A percentile compares a stretch with the other conserved stretches of the same genome.
Evolutionary conservation across 2,329 filamentous ascomycete genomes (phyloP).

Genomic region (Colletotrichum camelliae): DNA sequence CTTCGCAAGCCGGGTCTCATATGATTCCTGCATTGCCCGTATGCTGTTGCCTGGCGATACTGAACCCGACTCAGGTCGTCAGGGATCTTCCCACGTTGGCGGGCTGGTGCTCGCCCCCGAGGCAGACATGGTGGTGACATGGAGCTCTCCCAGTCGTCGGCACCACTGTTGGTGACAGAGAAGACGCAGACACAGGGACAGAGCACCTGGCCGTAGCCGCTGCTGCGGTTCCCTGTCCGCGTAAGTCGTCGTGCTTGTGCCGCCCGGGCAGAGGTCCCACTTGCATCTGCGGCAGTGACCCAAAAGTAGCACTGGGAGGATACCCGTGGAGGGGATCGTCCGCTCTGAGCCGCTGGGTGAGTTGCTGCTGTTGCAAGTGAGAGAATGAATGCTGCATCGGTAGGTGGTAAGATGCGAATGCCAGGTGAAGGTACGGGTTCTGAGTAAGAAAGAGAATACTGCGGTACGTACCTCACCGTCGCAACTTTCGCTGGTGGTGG

Average conservation of each 20-base stretch:
- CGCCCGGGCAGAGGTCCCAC: background rate
- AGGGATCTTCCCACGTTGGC: background rate
- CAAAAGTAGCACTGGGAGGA: background rate
- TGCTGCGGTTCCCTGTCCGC: constrained; percentile 13
- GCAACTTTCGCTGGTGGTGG: background rate
- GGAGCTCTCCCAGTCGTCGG: background rate
- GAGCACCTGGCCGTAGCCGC: background rate
- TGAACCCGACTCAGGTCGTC: background rate
- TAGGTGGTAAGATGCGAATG: background rate
- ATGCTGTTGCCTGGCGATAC: constrained; percentile 8
- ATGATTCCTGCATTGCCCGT: constrained; percentile 9
- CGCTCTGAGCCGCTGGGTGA: background rate
- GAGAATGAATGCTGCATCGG: background rate
- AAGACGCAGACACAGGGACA: background rate
- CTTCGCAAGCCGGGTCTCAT: constrained; percentile 1
- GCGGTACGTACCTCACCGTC: background rate
- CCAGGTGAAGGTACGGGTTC: background rate
- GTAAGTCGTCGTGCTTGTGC: constrained; percentile 4
- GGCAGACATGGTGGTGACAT: background rate
- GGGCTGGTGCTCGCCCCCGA: background rate
- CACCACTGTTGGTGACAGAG: background rate
- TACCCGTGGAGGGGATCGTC: background rate
- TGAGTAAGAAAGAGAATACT: background rate
- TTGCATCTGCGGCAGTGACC: background rate
- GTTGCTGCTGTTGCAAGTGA: background rate